Evolutionary conservation across 2,329 filamentous ascomycete species (phyloP), one percentile per base, ranked within the genome.

Genomic region (Phialophora verrucosa): DNA sequence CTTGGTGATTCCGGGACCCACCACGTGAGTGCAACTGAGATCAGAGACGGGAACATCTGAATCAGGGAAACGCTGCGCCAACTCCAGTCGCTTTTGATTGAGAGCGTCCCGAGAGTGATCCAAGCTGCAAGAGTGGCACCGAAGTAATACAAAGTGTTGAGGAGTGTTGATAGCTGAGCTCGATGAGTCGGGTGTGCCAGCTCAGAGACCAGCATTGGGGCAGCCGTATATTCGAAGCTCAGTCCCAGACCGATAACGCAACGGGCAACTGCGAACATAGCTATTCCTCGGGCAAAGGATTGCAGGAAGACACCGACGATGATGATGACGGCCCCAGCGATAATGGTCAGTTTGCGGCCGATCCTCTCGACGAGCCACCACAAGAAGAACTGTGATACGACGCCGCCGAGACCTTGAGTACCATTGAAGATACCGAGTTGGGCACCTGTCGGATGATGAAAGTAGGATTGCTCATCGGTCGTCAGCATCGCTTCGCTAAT

Each of bases 1-100:
- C 89, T 82, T 0, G 88, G 88, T 0, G 85, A 88, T 69, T 91
- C 88, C 0, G 88, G 89, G 73, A 90, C 87, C 75, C 88, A 85
- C 62, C 62, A 64, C 2, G 62, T 64, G 10, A 64, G 62, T 4
- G 44, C 44, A 35, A 64, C 55, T 8, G 62, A 64, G 55, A 64
- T 64, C 47, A 64, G 20, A 11, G 62, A 64, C 1, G 62, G 62
- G 56, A 64, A 64, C 62, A 64, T 64, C 47, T 64, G 62, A n/a
- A 64, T 64, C 25, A 64, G 47, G 7, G 62, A 64, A 4, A 64
- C 62, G 17, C 55, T 59, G 20, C 62, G 55, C 62, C 62, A 64
- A 38, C 62, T 64, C 62, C 62, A 64, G 55, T 64, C 62, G 27
- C 62, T 64, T 44, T 64, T 23, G 27, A 64, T 64, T 1, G 62